Base-by-base conservation (phyloP, 371 early-diverging fungal species). In the Mucor mucedo region DNA sequence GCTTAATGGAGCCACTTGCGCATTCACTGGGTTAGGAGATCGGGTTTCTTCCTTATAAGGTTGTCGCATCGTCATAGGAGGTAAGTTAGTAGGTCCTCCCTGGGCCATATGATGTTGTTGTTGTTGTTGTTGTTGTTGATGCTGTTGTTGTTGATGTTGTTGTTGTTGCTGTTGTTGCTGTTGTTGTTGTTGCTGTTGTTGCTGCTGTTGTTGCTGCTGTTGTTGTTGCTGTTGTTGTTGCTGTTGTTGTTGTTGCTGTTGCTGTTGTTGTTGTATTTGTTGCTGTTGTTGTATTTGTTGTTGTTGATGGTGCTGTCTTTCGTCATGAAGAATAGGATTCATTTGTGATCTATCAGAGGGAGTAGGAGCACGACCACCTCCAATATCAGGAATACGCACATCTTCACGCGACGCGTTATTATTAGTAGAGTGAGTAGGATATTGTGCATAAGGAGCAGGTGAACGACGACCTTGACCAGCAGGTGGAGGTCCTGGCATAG, bases 291-390 rank as follows among this genome's bases (percentile, higher is more conserved):
- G 55, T n/a, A 60, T 55, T 52, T 48, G 62, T 11, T 60, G 70
- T 27, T 47, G 71, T 16, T 28, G 72, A 54, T 62, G 73, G 48
- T 42, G 73, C 7, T 63, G 65, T 44, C 62, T 54, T 56, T 75
- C 67, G 3, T 77, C 76, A 41, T 69, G 66, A 38, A 77, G 59
- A 49, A 82, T 82, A 9, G 82, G 82, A 50, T 82, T 82, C 79
- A 82, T 82, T 68, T 81, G 82, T n/a, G 77, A 69, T 27, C 82
- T 66, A n/a, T 81, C 82, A 10, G 82, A 78, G 13, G 82, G 82
- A 1, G 78, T 76, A 59, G 82, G 82, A 7, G 77, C 79, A 61
- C 73, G 77, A 16, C 68, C 71, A 28, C 57, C 42, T 11, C 78
- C 78, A 60, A 82, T 82, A 53, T 79, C 79, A 9, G 82, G 77